Evolutionary conservation across 495 filamentous ascomycete genomes (phyloP).

Genomic region (Neurospora sp.): DNA sequence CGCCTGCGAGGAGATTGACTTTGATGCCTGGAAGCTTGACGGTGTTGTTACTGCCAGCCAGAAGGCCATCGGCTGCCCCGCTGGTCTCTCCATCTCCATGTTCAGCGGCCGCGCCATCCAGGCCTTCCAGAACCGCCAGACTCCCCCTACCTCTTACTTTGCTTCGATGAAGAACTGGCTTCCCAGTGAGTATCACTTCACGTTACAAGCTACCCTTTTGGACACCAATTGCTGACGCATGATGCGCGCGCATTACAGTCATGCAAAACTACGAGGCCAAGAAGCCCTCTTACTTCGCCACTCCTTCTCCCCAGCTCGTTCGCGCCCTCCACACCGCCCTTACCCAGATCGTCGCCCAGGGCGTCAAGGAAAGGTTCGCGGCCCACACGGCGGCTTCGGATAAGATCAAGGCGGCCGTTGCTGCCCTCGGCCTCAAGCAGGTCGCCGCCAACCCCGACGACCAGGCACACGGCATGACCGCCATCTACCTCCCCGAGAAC

Average conservation of each 20-base stretch:
- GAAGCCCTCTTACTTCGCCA: constrained; percentile 97
- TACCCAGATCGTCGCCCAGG: constrained; percentile 67
- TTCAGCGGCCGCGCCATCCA: constrained; percentile 83
- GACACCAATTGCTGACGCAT: neutral
- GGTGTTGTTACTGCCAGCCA: constrained; percentile 89
- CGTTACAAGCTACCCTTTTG: neutral
- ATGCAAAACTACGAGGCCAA: constrained; percentile 98
- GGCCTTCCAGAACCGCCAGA: constrained; percentile 65
- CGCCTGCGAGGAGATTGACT: constrained; percentile 87
- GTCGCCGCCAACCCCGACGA: constrained; percentile 73
- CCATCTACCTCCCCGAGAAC: constrained; percentile 84
- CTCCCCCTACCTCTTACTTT: constrained; percentile 77
- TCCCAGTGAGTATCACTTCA: constrained; percentile 49
- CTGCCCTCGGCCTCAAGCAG: constrained; percentile 75
- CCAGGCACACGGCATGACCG: constrained; percentile 96
- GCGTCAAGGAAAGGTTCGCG: constrained; percentile 70
- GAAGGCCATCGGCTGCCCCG: constrained; percentile 92
- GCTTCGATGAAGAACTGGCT: constrained; percentile 95
- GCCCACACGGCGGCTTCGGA: constrained; percentile 65
- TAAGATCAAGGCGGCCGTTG: constrained; percentile 69
- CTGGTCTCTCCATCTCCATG: constrained; percentile 88
- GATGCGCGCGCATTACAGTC: constrained; percentile 33
- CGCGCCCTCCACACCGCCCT: constrained; percentile 93
- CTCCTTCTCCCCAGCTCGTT: constrained; percentile 86
- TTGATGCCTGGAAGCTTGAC: constrained; percentile 90